phyloP scores from a whole-genome alignment of 208 protist species.

The Borovskyia barvae region DNA sequence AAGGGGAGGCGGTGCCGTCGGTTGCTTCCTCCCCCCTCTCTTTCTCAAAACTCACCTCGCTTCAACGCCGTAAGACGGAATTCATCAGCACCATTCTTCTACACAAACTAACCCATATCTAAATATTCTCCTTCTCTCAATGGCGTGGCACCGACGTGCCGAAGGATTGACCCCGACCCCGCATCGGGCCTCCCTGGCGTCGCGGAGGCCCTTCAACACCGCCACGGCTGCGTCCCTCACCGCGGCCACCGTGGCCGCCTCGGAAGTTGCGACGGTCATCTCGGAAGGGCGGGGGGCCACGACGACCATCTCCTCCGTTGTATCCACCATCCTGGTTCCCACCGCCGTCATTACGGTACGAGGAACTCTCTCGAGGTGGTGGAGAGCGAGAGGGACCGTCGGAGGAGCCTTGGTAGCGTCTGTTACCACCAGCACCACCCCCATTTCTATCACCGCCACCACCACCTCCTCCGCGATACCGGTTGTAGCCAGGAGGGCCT shows the following conservation, averaged over 20 bases:
- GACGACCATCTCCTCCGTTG: conserved; percentile 12
- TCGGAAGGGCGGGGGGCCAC: background rate
- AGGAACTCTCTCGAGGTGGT: conserved; percentile 1
- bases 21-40: too few relatives aligned
- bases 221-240: background rate
- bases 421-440: conserved; percentile 2
- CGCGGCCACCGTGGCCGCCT: background rate
- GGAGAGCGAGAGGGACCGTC: background rate
- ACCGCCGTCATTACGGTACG: background rate
- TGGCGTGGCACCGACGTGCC: too few relatives aligned
- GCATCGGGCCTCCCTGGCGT: conserved; percentile 4
- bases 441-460: conserved; percentile 17
- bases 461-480: conserved; percentile 16
- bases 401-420: conserved; percentile 1
- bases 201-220: background rate
- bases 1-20: too few relatives aligned
- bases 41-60: too few relatives aligned
- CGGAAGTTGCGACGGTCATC: conserved; percentile 1
- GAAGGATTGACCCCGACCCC: conserved; percentile 12
- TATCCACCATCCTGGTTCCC: conserved; percentile 1
- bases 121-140: too few relatives aligned
- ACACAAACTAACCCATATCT: too few relatives aligned
- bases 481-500: too few relatives aligned
- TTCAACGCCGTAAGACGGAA: too few relatives aligned
- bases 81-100: too few relatives aligned